A percentile compares a stretch with the other conserved stretches of the same genome.
phyloP scores from a whole-genome alignment of 2,329 filamentous ascomycete species.

The Alternaria gaisen region DNA sequence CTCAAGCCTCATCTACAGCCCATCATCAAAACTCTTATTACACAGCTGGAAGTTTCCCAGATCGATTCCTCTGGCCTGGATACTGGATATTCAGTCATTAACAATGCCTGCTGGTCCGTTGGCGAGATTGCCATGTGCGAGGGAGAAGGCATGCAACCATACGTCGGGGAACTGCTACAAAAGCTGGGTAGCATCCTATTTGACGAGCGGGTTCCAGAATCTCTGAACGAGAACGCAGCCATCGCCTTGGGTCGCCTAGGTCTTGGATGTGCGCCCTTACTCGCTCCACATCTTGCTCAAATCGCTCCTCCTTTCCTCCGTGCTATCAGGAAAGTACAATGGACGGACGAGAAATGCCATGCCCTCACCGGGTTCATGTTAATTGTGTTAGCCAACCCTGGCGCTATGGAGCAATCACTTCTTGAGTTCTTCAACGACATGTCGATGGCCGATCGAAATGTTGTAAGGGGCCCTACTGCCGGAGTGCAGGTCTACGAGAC shows the following conservation, averaged over 20 bases:
- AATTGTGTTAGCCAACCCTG: slow-evolving; percentile 84
- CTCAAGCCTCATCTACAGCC: slow-evolving; percentile 76
- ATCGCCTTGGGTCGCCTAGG: slow-evolving; percentile 91
- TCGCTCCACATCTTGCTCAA: slow-evolving; percentile 80
- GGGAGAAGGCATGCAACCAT: slow-evolving; percentile 76
- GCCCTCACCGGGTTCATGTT: slow-evolving; percentile 91
- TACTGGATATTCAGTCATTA: slow-evolving; percentile 88
- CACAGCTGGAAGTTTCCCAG: slow-evolving; percentile 77
- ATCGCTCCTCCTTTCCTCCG: slow-evolving; percentile 85
- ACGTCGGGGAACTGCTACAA: slow-evolving; percentile 77
- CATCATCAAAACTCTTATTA: slow-evolving; percentile 82
- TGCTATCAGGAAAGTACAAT: slow-evolving; percentile 83
- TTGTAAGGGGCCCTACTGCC: slow-evolving; percentile 61
- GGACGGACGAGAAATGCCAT: slow-evolving; percentile 92
- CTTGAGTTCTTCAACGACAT: slow-evolving; percentile 85
- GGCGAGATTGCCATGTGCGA: slow-evolving; percentile 90
- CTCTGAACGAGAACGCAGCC: slow-evolving; percentile 91
- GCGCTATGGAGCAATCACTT: slow-evolving; percentile 88
- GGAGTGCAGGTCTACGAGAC: slow-evolving; percentile 71
- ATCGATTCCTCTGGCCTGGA: slow-evolving; percentile 83
- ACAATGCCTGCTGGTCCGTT: slow-evolving; percentile 97
- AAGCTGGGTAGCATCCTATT: slow-evolving; percentile 83
- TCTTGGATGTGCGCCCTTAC: slow-evolving; percentile 75
- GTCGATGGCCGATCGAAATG: slow-evolving; percentile 71
- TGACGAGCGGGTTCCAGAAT: slow-evolving; percentile 84